Evolutionary conservation across 345 rosid genomes (phyloP).

Genomic region (Carallia pectinifolia): DNA sequence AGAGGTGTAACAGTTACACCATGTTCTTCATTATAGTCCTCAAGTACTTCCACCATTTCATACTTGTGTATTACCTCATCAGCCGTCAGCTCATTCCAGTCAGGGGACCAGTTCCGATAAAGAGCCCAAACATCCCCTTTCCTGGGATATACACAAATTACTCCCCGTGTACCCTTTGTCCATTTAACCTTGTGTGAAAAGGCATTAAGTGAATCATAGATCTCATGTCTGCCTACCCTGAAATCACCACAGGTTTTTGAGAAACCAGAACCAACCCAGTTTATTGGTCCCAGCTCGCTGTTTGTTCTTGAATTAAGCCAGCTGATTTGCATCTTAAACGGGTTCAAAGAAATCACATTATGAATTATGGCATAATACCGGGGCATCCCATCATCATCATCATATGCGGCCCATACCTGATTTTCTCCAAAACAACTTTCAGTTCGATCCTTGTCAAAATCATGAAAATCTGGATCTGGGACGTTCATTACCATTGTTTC

Average conservation of each 20-base stretch:
- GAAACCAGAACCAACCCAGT: slow-evolving; percentile 28
- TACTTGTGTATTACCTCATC: slow-evolving; percentile 27
- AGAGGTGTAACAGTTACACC: slow-evolving; percentile 22
- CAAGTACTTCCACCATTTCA: slow-evolving; percentile 29
- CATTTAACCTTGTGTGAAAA: slow-evolving; percentile 28
- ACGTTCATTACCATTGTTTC: slow-evolving; percentile 25
- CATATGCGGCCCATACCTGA: slow-evolving; percentile 29
- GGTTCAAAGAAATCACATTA: slow-evolving; percentile 14
- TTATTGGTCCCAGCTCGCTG: slow-evolving; percentile 17
- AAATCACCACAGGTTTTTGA: slow-evolving; percentile 26
- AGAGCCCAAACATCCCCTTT: slow-evolving; percentile 32
- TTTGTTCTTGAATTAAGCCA: slow-evolving; percentile 26
- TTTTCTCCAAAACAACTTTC: slow-evolving; percentile 21
- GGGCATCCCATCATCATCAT: slow-evolving; percentile 29
- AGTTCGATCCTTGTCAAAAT: slow-evolving; percentile 24
- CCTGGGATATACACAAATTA: slow-evolving; percentile 17
- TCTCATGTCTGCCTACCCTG: slow-evolving; percentile 18
- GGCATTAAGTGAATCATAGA: slow-evolving; percentile 15
- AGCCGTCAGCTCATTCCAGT: slow-evolving; percentile 27
- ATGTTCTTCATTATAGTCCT: slow-evolving; percentile 19
- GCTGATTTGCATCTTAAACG: slow-evolving; percentile 23
- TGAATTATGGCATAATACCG: slow-evolving; percentile 23
- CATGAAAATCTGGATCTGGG: slow-evolving; percentile 27
- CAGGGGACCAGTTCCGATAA: slow-evolving; percentile 25
- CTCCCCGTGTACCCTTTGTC: slow-evolving; percentile 20